Evolutionary conservation across 805 yeast species (phyloP).

Genomic region (Candida taoyuanica): DNA sequence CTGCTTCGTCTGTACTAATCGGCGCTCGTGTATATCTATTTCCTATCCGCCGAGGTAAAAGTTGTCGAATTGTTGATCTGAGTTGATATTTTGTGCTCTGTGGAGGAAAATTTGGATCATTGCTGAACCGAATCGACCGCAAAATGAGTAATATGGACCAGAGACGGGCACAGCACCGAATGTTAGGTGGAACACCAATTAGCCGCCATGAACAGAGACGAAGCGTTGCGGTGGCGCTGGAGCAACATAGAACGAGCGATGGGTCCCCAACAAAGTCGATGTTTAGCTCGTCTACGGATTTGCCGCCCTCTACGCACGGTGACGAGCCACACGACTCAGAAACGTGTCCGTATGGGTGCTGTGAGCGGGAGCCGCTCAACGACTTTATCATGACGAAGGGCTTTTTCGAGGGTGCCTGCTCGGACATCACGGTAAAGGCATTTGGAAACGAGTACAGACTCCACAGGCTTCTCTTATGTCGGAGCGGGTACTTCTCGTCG

Average conservation of each 20-base stretch:
- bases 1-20: too few relatives aligned
- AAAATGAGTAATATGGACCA: too few relatives aligned
- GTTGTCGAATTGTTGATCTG: too few relatives aligned
- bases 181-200: too few relatives aligned
- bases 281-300: neutral
- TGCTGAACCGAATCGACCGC: too few relatives aligned
- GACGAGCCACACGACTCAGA: slow-evolving; percentile 9
- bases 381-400: slow-evolving; percentile 37
- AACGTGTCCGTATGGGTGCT: slow-evolving; percentile 28
- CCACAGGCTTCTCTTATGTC: slow-evolving; percentile 41
- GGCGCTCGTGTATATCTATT: too few relatives aligned
- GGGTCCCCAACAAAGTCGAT: slow-evolving; percentile 3
- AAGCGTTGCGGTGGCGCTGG: slow-evolving; percentile 3
- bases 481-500: slow-evolving; percentile 44
- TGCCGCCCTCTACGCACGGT: neutral
- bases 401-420: slow-evolving; percentile 40
- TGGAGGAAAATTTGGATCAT: too few relatives aligned
- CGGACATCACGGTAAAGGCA: slow-evolving; percentile 45
- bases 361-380: slow-evolving; percentile 20
- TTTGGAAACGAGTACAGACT: slow-evolving; percentile 41
- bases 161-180: too few relatives aligned
- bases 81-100: too few relatives aligned
- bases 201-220: slow-evolving; percentile 1
- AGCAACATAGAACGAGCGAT: slow-evolving; percentile 1
- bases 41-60: too few relatives aligned